Evolutionary conservation across 1,284 basidiomycete genomes (phyloP).

Genomic region (Ceraceosorus bombacis): DNA sequence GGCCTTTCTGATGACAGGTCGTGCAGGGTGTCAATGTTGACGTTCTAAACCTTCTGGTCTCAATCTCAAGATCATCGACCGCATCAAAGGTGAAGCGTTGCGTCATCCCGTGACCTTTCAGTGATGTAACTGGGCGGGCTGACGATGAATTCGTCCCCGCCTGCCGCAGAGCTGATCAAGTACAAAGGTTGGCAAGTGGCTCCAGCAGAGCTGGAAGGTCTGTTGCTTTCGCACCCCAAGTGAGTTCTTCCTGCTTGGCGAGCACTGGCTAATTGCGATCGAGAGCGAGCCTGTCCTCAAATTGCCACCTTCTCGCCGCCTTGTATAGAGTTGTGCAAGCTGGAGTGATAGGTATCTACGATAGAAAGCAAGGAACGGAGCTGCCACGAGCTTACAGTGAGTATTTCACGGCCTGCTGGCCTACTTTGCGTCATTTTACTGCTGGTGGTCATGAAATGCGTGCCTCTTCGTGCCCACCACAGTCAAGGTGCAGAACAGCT

Average conservation of each 20-base stretch:
- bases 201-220: slow-evolving; percentile 20
- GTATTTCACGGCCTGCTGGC: background rate
- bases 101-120: background rate
- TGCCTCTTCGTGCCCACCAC: background rate
- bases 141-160: background rate
- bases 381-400: slow-evolving; percentile 9
- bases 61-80: slow-evolving; percentile 26
- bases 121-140: background rate
- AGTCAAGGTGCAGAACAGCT: background rate
- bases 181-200: slow-evolving; percentile 42
- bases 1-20: too few relatives aligned
- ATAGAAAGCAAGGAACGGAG: slow-evolving; percentile 19
- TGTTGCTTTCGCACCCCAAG: slow-evolving; percentile 6
- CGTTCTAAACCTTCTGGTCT: too few relatives aligned
- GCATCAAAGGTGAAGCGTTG: slow-evolving; percentile 17
- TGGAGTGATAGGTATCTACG: slow-evolving; percentile 36
- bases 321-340: slow-evolving; percentile 18
- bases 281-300: background rate
- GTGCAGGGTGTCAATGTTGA: too few relatives aligned
- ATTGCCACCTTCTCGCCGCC: too few relatives aligned
- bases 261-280: background rate
- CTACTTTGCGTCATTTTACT: background rate
- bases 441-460: background rate
- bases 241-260: background rate
- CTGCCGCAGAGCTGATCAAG: slow-evolving; percentile 29